Percentiles rank a stretch among this genome's conserved stretches.
phyloP scores from a whole-genome alignment of 768 basidiomycete species.

The Tulasnella sp. region DNA sequence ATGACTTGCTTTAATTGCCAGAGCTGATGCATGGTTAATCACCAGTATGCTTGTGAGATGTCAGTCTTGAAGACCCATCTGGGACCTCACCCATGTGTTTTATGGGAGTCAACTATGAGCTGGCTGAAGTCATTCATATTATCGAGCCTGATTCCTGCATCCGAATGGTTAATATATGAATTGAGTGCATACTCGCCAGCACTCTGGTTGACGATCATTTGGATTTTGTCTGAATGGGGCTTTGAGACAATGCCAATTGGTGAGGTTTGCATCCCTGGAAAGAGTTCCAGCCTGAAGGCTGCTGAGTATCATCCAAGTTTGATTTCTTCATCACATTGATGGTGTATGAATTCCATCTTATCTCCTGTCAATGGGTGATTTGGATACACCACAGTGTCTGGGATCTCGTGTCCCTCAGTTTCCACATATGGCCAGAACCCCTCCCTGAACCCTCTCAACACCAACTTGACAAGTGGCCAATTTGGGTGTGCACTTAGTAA shows the following conservation, averaged over 20 bases:
- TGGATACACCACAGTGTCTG: slow-evolving; percentile 21
- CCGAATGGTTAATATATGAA: slow-evolving; percentile 27
- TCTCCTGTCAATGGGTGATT: too few relatives aligned
- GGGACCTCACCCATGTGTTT: not conserved
- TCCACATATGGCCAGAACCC: slow-evolving; percentile 37
- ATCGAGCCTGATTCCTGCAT: slow-evolving; percentile 27
- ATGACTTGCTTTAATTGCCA: slow-evolving; percentile 37
- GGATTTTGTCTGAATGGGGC: slow-evolving; percentile 26
- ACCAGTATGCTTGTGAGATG: slow-evolving; percentile 30
- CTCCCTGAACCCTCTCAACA: too few relatives aligned
- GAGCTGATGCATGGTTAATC: slow-evolving; percentile 30
- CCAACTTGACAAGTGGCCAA: too few relatives aligned
- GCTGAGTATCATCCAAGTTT: slow-evolving; percentile 21
- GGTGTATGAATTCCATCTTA: slow-evolving; percentile 23
- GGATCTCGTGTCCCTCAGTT: slow-evolving; percentile 22
- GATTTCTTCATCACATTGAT: slow-evolving; percentile 24
- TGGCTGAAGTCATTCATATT: slow-evolving; percentile 29
- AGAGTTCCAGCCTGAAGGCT: slow-evolving; percentile 29
- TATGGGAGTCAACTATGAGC: slow-evolving; percentile 4
- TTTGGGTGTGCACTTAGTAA: too few relatives aligned
- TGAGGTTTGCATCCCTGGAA: slow-evolving; percentile 36
- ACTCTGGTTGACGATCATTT: slow-evolving; percentile 34
- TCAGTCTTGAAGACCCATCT: slow-evolving; percentile 30
- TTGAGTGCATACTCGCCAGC: slow-evolving; percentile 30
- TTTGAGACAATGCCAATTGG: slow-evolving; percentile 35